A percentile compares a stretch with the other conserved stretches of the same genome.
Conservation (phyloP, 768 basidiomycete genomes). For the Lentinula raphanica region DNA sequence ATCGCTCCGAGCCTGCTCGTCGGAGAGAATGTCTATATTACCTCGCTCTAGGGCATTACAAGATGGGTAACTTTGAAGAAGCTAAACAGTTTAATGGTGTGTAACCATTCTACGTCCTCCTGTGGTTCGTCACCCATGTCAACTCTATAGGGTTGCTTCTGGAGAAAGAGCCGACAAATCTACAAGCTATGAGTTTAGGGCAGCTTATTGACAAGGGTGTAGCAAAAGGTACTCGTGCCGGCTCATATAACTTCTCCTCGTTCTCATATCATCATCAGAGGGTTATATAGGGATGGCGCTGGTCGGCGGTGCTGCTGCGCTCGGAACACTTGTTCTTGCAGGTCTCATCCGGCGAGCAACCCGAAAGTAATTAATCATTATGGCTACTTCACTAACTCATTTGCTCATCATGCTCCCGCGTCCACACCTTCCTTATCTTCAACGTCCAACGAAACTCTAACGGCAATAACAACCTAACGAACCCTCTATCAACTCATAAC, state of each 20-base stretch:
- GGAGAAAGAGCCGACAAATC: constrained; percentile 87
- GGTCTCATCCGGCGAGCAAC: constrained; percentile 80
- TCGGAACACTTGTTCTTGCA: constrained; percentile 72
- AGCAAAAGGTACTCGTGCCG: constrained; percentile 64
- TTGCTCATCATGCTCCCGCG: background rate
- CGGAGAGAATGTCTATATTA: constrained; percentile 96
- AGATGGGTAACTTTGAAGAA: constrained; percentile 92
- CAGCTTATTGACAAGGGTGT: constrained; percentile 85
- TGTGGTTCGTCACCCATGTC: constrained; percentile 6
- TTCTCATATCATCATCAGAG: constrained; percentile 43
- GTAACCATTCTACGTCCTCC: constrained; percentile 20
- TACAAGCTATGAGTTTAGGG: constrained; percentile 85
- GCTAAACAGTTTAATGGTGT: constrained; percentile 89
- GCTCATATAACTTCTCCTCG: background rate
- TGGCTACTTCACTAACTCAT: constrained; percentile 8
- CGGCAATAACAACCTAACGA: too few species aligned
- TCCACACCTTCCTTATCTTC: background rate
- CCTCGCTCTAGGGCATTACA: constrained; percentile 92
- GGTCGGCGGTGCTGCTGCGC: constrained; percentile 82
- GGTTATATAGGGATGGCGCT: constrained; percentile 99
- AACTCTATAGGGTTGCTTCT: constrained; percentile 63
- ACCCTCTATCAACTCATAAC: too few species aligned
- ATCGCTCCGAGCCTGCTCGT: constrained; percentile 78
- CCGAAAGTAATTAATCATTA: constrained; percentile 36
- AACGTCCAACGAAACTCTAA: background rate